phyloP scores from a whole-genome alignment of 2,329 filamentous ascomycete genomes.

The Venturia oleaginea region DNA sequence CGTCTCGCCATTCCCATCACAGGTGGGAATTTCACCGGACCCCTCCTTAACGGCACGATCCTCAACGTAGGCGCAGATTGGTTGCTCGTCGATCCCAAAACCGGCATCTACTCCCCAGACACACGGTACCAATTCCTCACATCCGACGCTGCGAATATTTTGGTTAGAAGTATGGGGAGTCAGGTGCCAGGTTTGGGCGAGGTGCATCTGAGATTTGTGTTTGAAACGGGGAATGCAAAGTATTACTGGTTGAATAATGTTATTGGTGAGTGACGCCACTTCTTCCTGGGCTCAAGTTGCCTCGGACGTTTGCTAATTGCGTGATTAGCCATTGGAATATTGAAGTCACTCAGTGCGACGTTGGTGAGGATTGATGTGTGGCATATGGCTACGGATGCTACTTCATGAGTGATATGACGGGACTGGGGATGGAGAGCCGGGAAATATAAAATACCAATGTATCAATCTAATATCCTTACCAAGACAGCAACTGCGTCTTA shows the following conservation, averaged over 20 bases:
- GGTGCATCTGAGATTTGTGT: constrained; percentile 25
- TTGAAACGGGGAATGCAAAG: constrained; percentile 27
- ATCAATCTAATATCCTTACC: background rate
- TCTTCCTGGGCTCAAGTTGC: too few species aligned
- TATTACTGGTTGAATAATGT: constrained; percentile 32
- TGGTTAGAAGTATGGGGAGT: constrained; percentile 26
- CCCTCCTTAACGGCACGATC: constrained; percentile 23
- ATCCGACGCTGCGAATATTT: constrained; percentile 27
- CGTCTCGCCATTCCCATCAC: constrained; percentile 24
- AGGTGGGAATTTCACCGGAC: constrained; percentile 24
- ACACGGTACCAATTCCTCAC: constrained; percentile 30
- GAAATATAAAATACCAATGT: background rate
- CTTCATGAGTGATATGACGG: background rate
- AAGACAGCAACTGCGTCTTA: background rate
- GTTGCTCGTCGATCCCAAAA: constrained; percentile 25
- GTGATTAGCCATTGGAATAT: background rate
- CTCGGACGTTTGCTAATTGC: background rate
- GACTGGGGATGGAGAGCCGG: background rate
- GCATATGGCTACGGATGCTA: background rate
- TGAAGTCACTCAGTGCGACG: background rate
- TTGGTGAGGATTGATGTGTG: background rate
- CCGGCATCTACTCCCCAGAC: constrained; percentile 25
- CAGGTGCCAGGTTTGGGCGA: constrained; percentile 19
- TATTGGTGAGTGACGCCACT: constrained; percentile 20
- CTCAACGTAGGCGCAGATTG: constrained; percentile 30